These are phyloP conservation scores for Pseudogymnoascus sp. DNA, from an alignment of 2,329 filamentous ascomycete genomes.

Conservation along the genomic window DNA sequence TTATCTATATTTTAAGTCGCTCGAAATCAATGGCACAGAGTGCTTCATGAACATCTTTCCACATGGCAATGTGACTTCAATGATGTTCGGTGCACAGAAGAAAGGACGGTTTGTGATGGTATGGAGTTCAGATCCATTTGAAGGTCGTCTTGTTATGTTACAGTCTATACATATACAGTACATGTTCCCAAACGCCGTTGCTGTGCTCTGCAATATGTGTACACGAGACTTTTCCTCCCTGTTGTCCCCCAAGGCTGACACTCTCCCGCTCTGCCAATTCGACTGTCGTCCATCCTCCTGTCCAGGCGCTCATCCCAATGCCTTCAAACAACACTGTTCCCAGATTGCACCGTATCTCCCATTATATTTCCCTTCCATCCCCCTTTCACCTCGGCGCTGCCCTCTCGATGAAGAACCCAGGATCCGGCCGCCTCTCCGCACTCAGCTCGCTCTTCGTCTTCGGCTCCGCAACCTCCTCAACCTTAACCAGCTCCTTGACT, in stretches of 20 bases:
- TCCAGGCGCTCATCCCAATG: not conserved
- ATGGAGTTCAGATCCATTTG: not conserved
- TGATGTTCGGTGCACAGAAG: not conserved
- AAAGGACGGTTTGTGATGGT: not conserved
- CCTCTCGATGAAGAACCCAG: slow-evolving; percentile 59
- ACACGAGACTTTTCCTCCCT: slow-evolving; percentile 7
- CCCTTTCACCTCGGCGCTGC: slow-evolving; percentile 16
- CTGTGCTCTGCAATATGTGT: slow-evolving; percentile 8
- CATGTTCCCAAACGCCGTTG: slow-evolving; percentile 13
- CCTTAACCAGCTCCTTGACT: slow-evolving; percentile 64
- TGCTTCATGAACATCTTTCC: not conserved
- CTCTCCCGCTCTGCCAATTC: not conserved
- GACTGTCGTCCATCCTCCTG: not conserved
- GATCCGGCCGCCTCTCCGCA: slow-evolving; percentile 53
- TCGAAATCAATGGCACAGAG: not conserved
- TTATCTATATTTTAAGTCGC: not conserved
- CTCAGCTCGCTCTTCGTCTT: slow-evolving; percentile 53
- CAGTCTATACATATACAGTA: slow-evolving; percentile 18
- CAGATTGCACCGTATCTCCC: not conserved
- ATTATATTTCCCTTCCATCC: not conserved
- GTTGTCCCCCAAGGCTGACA: slow-evolving; percentile 2
- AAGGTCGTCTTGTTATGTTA: slow-evolving; percentile 22
- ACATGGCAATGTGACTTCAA: not conserved
- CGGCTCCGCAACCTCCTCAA: slow-evolving; percentile 54
- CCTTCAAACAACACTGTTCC: not conserved